A percentile compares a stretch with the other conserved stretches of the same genome.
These are phyloP conservation scores for Globisporangium solare DNA, from an alignment of 352 stramenopile genomes.

Conservation along the genomic window DNA sequence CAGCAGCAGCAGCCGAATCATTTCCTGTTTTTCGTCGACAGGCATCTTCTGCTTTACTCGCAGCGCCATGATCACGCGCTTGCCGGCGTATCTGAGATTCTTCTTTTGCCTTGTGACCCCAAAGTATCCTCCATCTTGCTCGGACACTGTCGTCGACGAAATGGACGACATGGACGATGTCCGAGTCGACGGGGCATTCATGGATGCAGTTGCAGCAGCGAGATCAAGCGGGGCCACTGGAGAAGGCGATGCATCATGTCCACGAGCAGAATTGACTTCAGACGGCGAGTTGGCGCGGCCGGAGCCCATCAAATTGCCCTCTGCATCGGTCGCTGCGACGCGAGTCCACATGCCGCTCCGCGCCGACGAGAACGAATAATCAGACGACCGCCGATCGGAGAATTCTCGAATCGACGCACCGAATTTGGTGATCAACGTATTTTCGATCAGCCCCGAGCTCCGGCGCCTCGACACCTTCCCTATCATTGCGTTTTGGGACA, in stretches of 20 bases:
- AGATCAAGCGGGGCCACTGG: too few relatives aligned
- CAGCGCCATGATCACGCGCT: constrained; percentile 65
- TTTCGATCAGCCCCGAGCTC: background rate
- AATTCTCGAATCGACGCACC: constrained; percentile 10
- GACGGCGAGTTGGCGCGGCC: background rate
- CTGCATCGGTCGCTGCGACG: constrained; percentile 1
- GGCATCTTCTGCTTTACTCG: constrained; percentile 47
- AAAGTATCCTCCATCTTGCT: too few relatives aligned
- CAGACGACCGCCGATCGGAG: constrained; percentile 7
- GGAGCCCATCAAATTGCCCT: too few relatives aligned
- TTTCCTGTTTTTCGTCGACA: constrained; percentile 41
- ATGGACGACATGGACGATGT: background rate
- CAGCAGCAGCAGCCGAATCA: constrained; percentile 58
- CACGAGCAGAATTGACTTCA: background rate
- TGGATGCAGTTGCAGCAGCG: too few relatives aligned
- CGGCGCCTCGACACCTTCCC: background rate
- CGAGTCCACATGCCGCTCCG: constrained; percentile 14
- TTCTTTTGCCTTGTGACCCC: constrained; percentile 9
- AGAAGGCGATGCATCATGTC: too few relatives aligned
- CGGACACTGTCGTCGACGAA: too few relatives aligned
- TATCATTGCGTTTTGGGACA: background rate
- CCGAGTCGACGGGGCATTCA: too few relatives aligned
- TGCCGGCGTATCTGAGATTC: constrained; percentile 49
- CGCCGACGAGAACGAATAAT: constrained; percentile 6
- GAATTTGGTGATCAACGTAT: constrained; percentile 12